Evolutionary conservation across 208 protist species (phyloP), one percentile per base, ranked within the genome.

Genomic region (Histomonas meleagridis): DNA sequence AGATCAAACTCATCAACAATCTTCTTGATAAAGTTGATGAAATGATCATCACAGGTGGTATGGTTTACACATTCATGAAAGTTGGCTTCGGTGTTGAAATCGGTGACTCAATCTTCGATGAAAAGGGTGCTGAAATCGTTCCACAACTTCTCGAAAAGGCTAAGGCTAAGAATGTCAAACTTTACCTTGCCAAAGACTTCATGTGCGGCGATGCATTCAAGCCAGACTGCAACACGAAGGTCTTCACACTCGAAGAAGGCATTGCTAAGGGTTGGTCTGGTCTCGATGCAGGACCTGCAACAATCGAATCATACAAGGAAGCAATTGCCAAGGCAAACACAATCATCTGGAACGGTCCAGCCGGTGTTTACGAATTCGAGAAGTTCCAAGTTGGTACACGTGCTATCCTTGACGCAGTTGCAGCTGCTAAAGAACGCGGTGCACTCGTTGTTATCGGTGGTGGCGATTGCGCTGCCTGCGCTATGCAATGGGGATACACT

Each of bases 1-100:
- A 99, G 96, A 99, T 99, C 92, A 95, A 97, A 93, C 94, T 99
- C 16, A 98, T 99, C 92, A 95, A 99, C 72, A 99, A 99, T 94
- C 94, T 99, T 90, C 94, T 99, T 40, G 96, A 97, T 92, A 97
- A 97, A 93, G 97, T 99, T 76, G 92, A 94, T 94, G 95, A 97
- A 92, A 96, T 99, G 86, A 96, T 99, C 93, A 99, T 99, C 94
- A 97, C 98, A 38, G 98, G 98, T 62, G 98, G 96, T 92, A 99
- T 99, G 97, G 97, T 97, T 48, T 99, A 97, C 95, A 98, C 98
- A 26, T 99, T 99, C 94, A 94, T 96, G 69, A 97, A 96, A 92
- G 92, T 92, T 38, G 16, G 48, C 18, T 7, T 95, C 43, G 78
- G 65, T 40, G 93, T 95, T 91, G 35, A 86, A 28, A 96, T 96